Evolutionary conservation across 345 rosid species (phyloP), one percentile per base, ranked within the genome.

Genomic region (Barbarea vulgaris): DNA sequence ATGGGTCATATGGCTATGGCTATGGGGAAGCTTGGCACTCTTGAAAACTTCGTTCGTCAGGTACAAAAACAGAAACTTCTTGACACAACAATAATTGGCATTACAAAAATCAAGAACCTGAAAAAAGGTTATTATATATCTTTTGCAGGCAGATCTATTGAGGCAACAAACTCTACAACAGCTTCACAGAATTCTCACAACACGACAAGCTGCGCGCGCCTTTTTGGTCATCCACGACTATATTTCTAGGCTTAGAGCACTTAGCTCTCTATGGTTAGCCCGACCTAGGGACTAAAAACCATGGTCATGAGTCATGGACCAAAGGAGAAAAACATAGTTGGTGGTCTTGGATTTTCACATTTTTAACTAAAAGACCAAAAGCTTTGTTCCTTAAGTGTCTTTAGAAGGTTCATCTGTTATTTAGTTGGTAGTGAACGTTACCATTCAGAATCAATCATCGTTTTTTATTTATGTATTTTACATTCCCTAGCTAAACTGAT

Each of bases 1-100:
- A 91, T 94, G 96, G 89, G 93, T 42, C 93, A 91, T 79, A 94
- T 94, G 98, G 95, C 93, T 11, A 87, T 90, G 54, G 97, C 96
- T 0, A 90, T 94, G 96, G 88, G 96, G 22, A 89, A 90, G 33
- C 91, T 94, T 37, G 89, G 91, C 60, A 90, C 89, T 0, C 84
- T 91, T 4, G 97, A 94, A 73, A 94, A 86, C 84, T 94, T 94
- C 78, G 87, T 94, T 67, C 92, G 89, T 73, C 97, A 94, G 88
- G 98, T 91, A 79, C 41, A 47, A 4, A 2, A 39, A 39, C 24
- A 9, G 39, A 63, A 63, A 47, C 53, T 37, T 48, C 22, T 57
- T 1, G 14, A 37, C 47, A 36, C 28, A 50, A 37, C n/a, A 24
- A 42, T 8, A 52, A 0, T 47, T 47, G 24, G 10, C 3, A 8